phyloP scores from a whole-genome alignment of 345 rosid genomes.

The Citrus inodora region DNA sequence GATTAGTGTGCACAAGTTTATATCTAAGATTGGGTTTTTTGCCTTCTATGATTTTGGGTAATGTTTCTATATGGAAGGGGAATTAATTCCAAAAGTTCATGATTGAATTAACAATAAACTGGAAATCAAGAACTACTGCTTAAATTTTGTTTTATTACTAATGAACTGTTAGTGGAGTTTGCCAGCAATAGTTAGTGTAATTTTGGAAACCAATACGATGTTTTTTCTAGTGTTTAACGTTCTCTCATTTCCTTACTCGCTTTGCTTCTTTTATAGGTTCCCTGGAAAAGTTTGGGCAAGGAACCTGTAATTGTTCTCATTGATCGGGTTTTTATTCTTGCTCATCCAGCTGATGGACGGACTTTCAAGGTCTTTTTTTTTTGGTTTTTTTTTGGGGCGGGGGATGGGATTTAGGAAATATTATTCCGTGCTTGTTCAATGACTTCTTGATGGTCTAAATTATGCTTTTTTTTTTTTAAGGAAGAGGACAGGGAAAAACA shows the following conservation, averaged over 20 bases:
- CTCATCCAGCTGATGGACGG: slow-evolving; percentile 66
- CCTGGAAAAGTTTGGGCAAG: slow-evolving; percentile 97
- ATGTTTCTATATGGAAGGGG: background rate
- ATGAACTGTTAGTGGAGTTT: background rate
- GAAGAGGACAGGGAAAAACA: slow-evolving; percentile 85
- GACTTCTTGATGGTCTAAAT: slow-evolving; percentile 12
- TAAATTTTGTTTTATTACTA: background rate
- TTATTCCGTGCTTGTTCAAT: slow-evolving; percentile 9
- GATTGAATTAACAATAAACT: background rate
- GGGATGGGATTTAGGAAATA: background rate
- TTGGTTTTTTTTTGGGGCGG: no score
- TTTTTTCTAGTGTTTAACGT: slow-evolving; percentile 4
- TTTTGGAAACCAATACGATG: background rate
- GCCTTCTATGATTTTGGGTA: background rate
- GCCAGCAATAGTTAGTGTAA: background rate
- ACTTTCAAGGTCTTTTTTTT: slow-evolving; percentile 43
- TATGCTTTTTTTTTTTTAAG: slow-evolving; percentile 31
- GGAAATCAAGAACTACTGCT: background rate
- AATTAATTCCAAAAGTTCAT: background rate
- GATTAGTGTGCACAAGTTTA: background rate
- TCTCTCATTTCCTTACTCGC: background rate
- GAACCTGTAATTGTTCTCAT: slow-evolving; percentile 93
- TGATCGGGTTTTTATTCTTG: slow-evolving; percentile 91
- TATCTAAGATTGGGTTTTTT: background rate
- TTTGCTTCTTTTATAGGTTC: slow-evolving; percentile 56